Percentiles rank a stretch among this genome's conserved stretches.
phyloP scores from a whole-genome alignment of 345 rosid genomes.

The Xanthoceras sorbifolium region DNA sequence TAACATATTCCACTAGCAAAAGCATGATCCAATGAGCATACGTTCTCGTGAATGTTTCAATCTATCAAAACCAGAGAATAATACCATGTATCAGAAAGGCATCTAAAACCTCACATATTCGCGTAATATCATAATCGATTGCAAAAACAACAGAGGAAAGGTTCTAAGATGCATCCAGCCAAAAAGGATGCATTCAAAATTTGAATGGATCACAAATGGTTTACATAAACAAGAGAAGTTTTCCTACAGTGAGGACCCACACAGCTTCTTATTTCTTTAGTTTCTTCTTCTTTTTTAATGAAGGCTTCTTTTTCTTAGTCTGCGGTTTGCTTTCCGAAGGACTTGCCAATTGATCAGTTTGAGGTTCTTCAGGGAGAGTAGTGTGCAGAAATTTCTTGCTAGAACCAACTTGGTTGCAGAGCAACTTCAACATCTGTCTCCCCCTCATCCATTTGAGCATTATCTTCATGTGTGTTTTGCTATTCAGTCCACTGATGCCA shows the following conservation, averaged over 20 bases:
- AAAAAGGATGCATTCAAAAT: constrained; percentile 2
- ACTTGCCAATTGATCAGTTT: constrained; percentile 30
- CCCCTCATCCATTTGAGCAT: constrained; percentile 99
- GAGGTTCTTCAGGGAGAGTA: constrained; percentile 71
- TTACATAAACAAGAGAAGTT: not conserved
- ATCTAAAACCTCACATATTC: not conserved
- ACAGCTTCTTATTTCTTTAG: constrained; percentile 20
- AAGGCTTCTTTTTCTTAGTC: constrained; percentile 31
- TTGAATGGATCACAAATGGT: not conserved
- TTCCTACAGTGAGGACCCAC: no score
- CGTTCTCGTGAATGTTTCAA: not conserved
- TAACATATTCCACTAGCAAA: not conserved
- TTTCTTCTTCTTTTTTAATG: constrained; percentile 21
- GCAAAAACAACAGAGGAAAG: not conserved
- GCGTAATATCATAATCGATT: not conserved
- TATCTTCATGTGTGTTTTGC: constrained; percentile 96
- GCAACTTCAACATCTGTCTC: constrained; percentile 73
- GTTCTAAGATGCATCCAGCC: not conserved
- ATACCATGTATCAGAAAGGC: not conserved
- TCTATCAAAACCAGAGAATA: not conserved
- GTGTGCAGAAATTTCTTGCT: constrained; percentile 74
- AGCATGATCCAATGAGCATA: not conserved
- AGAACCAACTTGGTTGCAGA: constrained; percentile 81
- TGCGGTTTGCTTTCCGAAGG: constrained; percentile 25
- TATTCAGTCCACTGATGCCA: constrained; percentile 60